Conservation (phyloP, 108 stramenopile genomes). For the Skeletonema tropicum region DNA sequence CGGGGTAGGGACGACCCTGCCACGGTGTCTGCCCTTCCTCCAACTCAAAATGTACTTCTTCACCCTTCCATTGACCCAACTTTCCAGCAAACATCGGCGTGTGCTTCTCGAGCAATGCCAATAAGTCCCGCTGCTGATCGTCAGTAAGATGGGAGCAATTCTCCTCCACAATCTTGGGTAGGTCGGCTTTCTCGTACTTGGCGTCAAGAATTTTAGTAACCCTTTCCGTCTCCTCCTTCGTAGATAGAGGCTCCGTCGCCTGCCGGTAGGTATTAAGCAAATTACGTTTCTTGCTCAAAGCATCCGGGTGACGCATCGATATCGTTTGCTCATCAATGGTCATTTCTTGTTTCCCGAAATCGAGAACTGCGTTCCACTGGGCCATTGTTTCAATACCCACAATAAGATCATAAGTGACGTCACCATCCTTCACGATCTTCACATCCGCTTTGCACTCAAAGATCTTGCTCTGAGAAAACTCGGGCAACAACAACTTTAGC, state of each 20-base stretch:
- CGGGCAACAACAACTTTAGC: no score
- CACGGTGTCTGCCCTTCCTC: no score
- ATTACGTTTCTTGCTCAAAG: neutral
- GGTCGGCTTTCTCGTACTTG: neutral
- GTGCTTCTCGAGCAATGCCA: neutral
- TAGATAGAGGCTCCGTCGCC: neutral
- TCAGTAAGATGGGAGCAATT: neutral
- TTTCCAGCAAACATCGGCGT: no score
- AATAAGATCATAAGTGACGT: neutral
- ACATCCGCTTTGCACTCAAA: neutral
- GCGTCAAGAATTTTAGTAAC: neutral
- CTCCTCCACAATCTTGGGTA: neutral
- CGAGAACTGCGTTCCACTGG: neutral
- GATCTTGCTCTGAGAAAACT: no score
- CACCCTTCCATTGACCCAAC: no score
- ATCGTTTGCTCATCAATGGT: neutral
- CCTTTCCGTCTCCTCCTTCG: neutral
- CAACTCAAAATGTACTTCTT: no score
- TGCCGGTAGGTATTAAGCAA: neutral
- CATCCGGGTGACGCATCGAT: neutral
- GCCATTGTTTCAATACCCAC: neutral
- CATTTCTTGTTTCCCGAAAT: slow-evolving; percentile 2
- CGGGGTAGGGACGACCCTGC: no score
- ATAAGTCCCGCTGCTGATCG: neutral
- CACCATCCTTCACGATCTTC: neutral